A percentile compares a stretch with the other conserved stretches of the same genome.
Conservation (phyloP, 2,329 filamentous ascomycete species). For the Phyllosticta citribraziliensis region DNA sequence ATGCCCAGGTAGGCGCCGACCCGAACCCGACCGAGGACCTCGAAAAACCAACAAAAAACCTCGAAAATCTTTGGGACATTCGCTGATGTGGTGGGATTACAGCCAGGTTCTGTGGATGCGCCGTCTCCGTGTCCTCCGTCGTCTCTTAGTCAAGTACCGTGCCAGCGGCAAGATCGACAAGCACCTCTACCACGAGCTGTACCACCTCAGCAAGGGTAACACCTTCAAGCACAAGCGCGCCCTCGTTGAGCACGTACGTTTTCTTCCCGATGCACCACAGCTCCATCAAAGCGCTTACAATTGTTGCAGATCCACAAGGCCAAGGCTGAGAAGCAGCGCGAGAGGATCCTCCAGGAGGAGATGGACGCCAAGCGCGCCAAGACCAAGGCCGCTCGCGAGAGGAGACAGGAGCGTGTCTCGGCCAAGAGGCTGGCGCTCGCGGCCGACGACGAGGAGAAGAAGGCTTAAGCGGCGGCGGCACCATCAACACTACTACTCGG, state of each 20-base stretch:
- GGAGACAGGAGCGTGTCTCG: conserved; percentile 83
- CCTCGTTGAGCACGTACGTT: conserved; percentile 98
- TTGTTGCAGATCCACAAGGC: conserved; percentile 86
- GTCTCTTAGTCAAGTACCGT: conserved; percentile 99
- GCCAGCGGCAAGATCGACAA: conserved; percentile 99
- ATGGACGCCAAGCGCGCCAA: conserved; percentile 99
- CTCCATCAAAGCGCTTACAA: conserved; percentile 21
- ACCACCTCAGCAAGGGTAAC: conserved; percentile 99
- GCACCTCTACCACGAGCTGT: conserved; percentile 99
- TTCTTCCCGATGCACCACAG: conserved; percentile 25
- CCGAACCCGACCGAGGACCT: not conserved
- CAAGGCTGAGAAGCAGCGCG: conserved; percentile 98
- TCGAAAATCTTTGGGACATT: conserved; percentile 13
- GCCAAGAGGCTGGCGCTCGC: conserved; percentile 84
- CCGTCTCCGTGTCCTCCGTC: conserved; percentile 96
- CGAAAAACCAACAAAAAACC: not conserved
- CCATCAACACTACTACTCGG: not conserved
- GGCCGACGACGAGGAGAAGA: conserved; percentile 52
- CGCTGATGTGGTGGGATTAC: conserved; percentile 31
- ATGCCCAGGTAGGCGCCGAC: conserved; percentile 74
- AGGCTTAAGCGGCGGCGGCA: conserved; percentile 17
- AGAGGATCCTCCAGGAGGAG: conserved; percentile 94
- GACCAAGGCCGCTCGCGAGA: conserved; percentile 99
- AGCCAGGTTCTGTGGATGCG: conserved; percentile 99
- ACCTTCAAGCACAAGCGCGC: conserved; percentile 99